Conservation (phyloP, 2,329 filamentous ascomycete genomes). For the Trichoderma semiorbis region DNA sequence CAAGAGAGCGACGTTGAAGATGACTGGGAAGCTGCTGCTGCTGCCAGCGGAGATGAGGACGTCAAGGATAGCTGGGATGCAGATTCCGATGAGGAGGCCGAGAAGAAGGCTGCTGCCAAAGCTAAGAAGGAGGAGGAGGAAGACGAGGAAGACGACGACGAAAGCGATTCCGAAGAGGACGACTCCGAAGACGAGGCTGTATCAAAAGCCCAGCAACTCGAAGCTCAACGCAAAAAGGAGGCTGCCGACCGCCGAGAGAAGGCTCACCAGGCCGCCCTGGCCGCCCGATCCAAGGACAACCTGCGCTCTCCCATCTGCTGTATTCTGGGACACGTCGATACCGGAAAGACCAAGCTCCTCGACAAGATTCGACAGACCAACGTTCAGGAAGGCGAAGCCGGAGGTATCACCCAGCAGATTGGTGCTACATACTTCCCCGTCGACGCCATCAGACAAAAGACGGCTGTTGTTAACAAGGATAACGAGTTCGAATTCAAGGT, state of each 20-base stretch:
- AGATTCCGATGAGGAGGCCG: conserved; percentile 68
- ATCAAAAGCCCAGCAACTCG: conserved; percentile 69
- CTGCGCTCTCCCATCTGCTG: conserved; percentile 97
- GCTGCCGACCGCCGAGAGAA: conserved; percentile 84
- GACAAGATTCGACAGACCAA: conserved; percentile 99
- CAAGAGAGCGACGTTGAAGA: conserved; percentile 64
- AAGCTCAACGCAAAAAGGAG: conserved; percentile 78
- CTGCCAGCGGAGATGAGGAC: conserved; percentile 61
- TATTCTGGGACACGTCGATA: conserved; percentile 99
- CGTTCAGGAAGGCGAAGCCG: conserved; percentile 97
- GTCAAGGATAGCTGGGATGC: conserved; percentile 97
- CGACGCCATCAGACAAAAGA: conserved; percentile 90
- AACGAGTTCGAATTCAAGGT: conserved; percentile 94
- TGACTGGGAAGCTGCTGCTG: conserved; percentile 85
- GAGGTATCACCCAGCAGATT: conserved; percentile 99
- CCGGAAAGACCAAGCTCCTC: conserved; percentile 97
- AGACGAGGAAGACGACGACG: conserved; percentile 22
- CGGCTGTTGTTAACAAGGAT: conserved; percentile 86
- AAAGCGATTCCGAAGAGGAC: conserved; percentile 36
- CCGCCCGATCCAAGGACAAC: conserved; percentile 88
- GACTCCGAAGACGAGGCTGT: conserved; percentile 70
- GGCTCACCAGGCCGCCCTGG: conserved; percentile 86
- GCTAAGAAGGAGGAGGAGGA: conserved; percentile 24
- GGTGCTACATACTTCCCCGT: conserved; percentile 99
- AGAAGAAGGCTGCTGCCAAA: conserved; percentile 35